These are phyloP conservation scores for Naganishia cerealis DNA, from an alignment of 1,284 basidiomycete species.

Conservation along the genomic window DNA sequence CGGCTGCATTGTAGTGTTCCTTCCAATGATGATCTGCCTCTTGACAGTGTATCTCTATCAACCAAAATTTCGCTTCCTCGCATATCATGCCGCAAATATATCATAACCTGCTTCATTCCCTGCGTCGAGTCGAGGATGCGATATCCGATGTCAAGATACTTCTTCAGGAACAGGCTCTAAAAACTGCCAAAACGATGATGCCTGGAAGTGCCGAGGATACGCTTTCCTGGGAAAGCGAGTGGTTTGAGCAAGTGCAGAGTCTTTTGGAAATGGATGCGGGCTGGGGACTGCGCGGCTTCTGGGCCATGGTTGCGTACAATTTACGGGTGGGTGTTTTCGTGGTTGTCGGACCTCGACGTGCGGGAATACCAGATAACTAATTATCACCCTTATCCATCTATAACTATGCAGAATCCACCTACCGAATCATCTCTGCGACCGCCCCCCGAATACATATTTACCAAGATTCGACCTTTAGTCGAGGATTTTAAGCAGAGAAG, in stretches of 20 bases:
- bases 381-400: background rate
- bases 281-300: slow-evolving; percentile 56
- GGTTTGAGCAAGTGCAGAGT: slow-evolving; percentile 55
- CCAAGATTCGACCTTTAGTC: slow-evolving; percentile 39
- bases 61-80: slow-evolving; percentile 60
- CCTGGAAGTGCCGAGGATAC: slow-evolving; percentile 20
- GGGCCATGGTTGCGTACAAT: slow-evolving; percentile 45
- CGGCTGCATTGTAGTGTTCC: slow-evolving; percentile 13
- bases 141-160: slow-evolving; percentile 57
- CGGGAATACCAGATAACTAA: background rate
- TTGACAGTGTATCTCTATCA: slow-evolving; percentile 56
- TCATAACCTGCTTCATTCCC: slow-evolving; percentile 50
- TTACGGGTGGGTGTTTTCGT: slow-evolving; percentile 40
- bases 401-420: slow-evolving; percentile 38
- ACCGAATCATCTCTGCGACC: slow-evolving; percentile 38
- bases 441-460: slow-evolving; percentile 34
- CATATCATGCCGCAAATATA: slow-evolving; percentile 57
- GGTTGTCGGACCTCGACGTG: background rate
- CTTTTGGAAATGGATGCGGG: slow-evolving; percentile 56
- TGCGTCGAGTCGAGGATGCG: slow-evolving; percentile 52
- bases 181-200: slow-evolving; percentile 22
- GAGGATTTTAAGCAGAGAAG: slow-evolving; percentile 36
- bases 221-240: slow-evolving; percentile 54
- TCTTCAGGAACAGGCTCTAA: slow-evolving; percentile 40
- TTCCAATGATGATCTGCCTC: background rate